Evolutionary conservation across 169 alveolate species (phyloP).

Genomic region (Babesia bovis): DNA sequence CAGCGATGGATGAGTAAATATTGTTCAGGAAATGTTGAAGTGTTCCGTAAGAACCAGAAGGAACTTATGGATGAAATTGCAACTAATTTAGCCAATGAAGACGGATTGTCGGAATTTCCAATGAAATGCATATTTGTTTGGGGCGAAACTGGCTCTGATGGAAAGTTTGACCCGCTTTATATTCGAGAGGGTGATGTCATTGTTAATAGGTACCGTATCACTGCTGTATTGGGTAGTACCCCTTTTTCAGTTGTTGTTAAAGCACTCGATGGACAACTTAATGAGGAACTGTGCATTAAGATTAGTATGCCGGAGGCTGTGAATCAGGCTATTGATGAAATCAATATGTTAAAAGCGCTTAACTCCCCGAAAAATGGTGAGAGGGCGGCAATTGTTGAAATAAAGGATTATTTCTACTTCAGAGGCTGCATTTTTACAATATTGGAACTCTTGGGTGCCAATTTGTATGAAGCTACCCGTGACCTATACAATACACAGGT

Average conservation of each 20-base stretch:
- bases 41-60: slow-evolving; percentile 40
- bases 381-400: slow-evolving; percentile 21
- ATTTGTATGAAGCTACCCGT: slow-evolving; percentile 54
- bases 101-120: slow-evolving; percentile 42
- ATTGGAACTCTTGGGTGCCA: slow-evolving; percentile 57
- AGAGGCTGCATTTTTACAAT: slow-evolving; percentile 53
- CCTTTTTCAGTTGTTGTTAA: slow-evolving; percentile 48
- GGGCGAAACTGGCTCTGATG: slow-evolving; percentile 49
- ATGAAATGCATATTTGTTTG: slow-evolving; percentile 22
- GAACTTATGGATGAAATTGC: slow-evolving; percentile 22
- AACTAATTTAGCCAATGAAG: neutral
- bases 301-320: slow-evolving; percentile 58
- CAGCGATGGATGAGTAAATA: slow-evolving; percentile 48
- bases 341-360: slow-evolving; percentile 37
- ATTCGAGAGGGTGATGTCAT: slow-evolving; percentile 45
- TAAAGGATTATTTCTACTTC: slow-evolving; percentile 55
- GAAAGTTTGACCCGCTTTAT: slow-evolving; percentile 47
- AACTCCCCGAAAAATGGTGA: slow-evolving; percentile 23
- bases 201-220: slow-evolving; percentile 29
- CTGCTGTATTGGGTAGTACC: slow-evolving; percentile 34
- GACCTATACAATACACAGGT: slow-evolving; percentile 27
- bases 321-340: slow-evolving; percentile 63
- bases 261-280: slow-evolving; percentile 25
- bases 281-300: slow-evolving; percentile 40
- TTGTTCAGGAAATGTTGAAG: slow-evolving; percentile 53